Percentiles rank a stretch among this genome's conserved stretches.
phyloP scores from a whole-genome alignment of 2,329 filamentous ascomycete genomes.

The Penicillium nordicum region DNA sequence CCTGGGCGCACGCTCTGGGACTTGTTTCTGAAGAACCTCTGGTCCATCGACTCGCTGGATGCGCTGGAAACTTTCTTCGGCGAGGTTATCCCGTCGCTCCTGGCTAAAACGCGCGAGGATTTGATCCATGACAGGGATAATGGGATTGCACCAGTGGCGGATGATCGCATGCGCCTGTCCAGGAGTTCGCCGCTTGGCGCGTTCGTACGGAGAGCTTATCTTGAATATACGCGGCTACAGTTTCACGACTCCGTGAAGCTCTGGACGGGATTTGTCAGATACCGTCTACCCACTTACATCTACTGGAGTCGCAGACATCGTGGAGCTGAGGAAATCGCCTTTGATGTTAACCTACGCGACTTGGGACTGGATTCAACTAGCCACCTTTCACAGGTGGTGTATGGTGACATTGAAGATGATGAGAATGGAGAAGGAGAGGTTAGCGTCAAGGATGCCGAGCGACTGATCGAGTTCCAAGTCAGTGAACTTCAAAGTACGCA shows the following conservation, averaged over 20 bases:
- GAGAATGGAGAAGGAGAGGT: slow-evolving; percentile 47
- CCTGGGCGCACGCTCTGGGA: slow-evolving; percentile 87
- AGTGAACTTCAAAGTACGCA: slow-evolving; percentile 73
- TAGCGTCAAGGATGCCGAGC: slow-evolving; percentile 76
- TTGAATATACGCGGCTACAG: slow-evolving; percentile 76
- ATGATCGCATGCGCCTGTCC: slow-evolving; percentile 60
- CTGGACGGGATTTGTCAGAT: slow-evolving; percentile 79
- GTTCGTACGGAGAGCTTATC: slow-evolving; percentile 70
- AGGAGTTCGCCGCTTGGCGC: slow-evolving; percentile 74
- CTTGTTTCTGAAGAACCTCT: slow-evolving; percentile 73
- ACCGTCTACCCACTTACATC: slow-evolving; percentile 69
- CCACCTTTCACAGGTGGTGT: slow-evolving; percentile 50
- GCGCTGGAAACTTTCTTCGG: slow-evolving; percentile 74
- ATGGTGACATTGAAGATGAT: slow-evolving; percentile 46
- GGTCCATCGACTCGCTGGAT: slow-evolving; percentile 79
- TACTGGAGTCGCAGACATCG: slow-evolving; percentile 57
- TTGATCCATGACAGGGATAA: slow-evolving; percentile 54
- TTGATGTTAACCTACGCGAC: slow-evolving; percentile 61
- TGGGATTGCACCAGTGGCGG: slow-evolving; percentile 46
- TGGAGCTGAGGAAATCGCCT: slow-evolving; percentile 46
- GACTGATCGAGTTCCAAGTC: slow-evolving; percentile 81
- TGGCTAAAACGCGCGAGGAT: slow-evolving; percentile 63
- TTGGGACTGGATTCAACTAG: slow-evolving; percentile 55
- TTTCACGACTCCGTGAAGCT: slow-evolving; percentile 75
- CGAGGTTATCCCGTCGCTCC: slow-evolving; percentile 50